Base-by-base conservation (phyloP, 768 basidiomycete genomes). In the Sarcodon aspratus region DNA sequence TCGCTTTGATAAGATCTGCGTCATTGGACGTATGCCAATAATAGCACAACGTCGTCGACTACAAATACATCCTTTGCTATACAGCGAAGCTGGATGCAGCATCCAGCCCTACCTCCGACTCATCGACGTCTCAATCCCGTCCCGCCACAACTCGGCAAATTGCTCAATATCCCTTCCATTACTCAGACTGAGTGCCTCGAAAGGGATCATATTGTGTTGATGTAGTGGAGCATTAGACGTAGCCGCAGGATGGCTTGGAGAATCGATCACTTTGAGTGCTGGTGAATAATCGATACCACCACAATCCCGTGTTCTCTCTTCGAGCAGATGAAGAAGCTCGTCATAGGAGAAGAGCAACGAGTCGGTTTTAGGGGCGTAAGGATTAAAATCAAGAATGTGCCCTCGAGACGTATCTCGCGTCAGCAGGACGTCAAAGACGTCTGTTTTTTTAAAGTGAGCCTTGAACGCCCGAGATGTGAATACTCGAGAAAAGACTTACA, bases 311-410 rank as follows among this genome's bases (percentile, higher is more conserved):
- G 21, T 27, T 27, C 21, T 27, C 17, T 42, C 40, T 42, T 42
- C 40, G 15, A 67, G 62, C 7, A 81, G 59, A 1, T 58, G 65
- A 35, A 67, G 65, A 0, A 97, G 76, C 27, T 91, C 85, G 43
- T 82, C 74, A 59, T 90, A 97, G 1, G 75, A 76, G 66, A 95
- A 97, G 13, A 96, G 70, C 0, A 95, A 75, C 0, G 91, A 63
- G 57, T 97, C 93, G n/a, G 95, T 96, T 35, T 78, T 80, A 4
- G 80, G 76, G 9, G 82, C 76, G 58, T 85, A 96, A 0, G 92
- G 90, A 55, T 92, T 92, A 66, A 97, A 91, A 62, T 97, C 95
- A 58, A 98, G 61, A 55, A 98, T 71, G 63, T 92, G 85, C 12
- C 79, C 87, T 9, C 79, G 73, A 1, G 74, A 63, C 34, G 90